Base-by-base conservation (phyloP, 2,329 filamentous ascomycete genomes). In the Samsoniella hepiali region DNA sequence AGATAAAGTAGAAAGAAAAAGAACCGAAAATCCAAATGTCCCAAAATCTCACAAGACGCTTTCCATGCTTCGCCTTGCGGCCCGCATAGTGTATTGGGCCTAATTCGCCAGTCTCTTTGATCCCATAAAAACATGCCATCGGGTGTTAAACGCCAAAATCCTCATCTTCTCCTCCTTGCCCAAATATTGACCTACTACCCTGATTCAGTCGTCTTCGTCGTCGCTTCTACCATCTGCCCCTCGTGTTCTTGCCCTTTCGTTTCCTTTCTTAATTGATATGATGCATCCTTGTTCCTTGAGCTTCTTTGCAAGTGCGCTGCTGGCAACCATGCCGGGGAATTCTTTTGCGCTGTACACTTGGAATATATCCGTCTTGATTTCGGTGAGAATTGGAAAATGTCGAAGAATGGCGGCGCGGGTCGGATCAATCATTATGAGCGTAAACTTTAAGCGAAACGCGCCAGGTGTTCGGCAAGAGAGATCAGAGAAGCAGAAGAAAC, bases 401-500 rank as follows among this genome's bases (percentile, higher is more conserved):
- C 74, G 75, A 9, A 73, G 58, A 31, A 69, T 59, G 34, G 85
- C 86, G 2, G 82, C 82, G 15, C 78, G 77, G 42, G 76, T 76
- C 2, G 88, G 87, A 67, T 93, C 87, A 49, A 94, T 83, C 65
- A 90, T 84, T 71, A 93, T 85, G 29, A 94, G 80, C 44, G 85
- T 85, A 73, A 95, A 94, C 54, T 85, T 86, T 62, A 95, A 82
- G 22, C 89, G 82, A 74, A 91, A 95, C n/a, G 80, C 80, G 27
- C 91, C 91, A 1, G 91, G 87, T 0, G 89, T 93, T 40, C 91
- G 85, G 72, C 90, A 92, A 4, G 89, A 93, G 27, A 95, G 80
- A 72, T 95, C 91, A 0, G 90, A 89, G 72, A 95, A 95, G 72
- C 90, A 91, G 75, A 94, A 95, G 79, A 94, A 95, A 71, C 89